Evolutionary conservation across 805 yeast species (phyloP).

Genomic region (Spathaspora sp.): DNA sequence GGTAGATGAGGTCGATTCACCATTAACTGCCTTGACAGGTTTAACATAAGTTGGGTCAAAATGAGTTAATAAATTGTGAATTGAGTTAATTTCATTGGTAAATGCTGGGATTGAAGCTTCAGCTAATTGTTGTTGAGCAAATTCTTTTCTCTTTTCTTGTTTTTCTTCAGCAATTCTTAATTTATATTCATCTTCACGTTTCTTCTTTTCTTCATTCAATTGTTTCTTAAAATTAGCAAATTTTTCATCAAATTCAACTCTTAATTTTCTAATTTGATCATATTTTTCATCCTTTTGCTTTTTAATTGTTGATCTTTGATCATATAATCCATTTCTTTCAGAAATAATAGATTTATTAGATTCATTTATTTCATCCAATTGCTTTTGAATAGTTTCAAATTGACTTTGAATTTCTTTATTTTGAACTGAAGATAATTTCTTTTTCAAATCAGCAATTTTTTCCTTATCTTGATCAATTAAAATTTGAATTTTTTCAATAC

Average conservation of each 20-base stretch:
- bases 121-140: slow-evolving; percentile 63
- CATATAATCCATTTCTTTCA: slow-evolving; percentile 61
- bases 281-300: slow-evolving; percentile 68
- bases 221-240: slow-evolving; percentile 66
- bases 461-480: slow-evolving; percentile 75
- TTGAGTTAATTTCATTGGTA: slow-evolving; percentile 68
- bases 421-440: slow-evolving; percentile 54
- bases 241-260: slow-evolving; percentile 73
- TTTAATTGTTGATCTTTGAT: slow-evolving; percentile 63
- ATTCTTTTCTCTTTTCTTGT: slow-evolving; percentile 49
- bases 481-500: slow-evolving; percentile 70
- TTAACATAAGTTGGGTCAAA: slow-evolving; percentile 79
- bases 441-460: slow-evolving; percentile 72
- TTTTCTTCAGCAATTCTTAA: slow-evolving; percentile 47
- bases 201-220: slow-evolving; percentile 64
- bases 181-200: slow-evolving; percentile 67
- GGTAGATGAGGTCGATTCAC: slow-evolving; percentile 12
- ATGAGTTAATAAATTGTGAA: slow-evolving; percentile 65
- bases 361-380: slow-evolving; percentile 63
- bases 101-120: slow-evolving; percentile 84
- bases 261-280: slow-evolving; percentile 61
- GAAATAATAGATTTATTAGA: slow-evolving; percentile 59
- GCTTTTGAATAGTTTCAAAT: slow-evolving; percentile 65
- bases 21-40: slow-evolving; percentile 24
- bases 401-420: slow-evolving; percentile 62